These are phyloP conservation scores for Naganishia vaughanmartiniae DNA, from an alignment of 768 basidiomycete species.

Conservation along the genomic window DNA sequence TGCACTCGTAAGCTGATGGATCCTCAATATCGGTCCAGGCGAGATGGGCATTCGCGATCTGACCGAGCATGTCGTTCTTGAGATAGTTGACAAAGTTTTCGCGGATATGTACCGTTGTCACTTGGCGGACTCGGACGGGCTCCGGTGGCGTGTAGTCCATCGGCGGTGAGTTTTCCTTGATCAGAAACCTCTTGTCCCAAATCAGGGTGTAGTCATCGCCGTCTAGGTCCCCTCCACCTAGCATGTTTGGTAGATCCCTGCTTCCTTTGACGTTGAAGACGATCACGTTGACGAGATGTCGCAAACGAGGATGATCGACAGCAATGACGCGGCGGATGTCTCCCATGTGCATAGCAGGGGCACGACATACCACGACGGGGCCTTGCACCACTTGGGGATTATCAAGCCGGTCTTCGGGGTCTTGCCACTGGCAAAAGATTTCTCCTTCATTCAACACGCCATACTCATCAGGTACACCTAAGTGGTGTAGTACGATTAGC, in stretches of 20 bases:
- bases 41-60: conserved; percentile 48
- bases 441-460: conserved; percentile 43
- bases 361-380: conserved; percentile 45
- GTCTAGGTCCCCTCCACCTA: conserved; percentile 50
- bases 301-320: conserved; percentile 43
- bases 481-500: not conserved
- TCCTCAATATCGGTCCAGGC: conserved; percentile 38
- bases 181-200: conserved; percentile 48
- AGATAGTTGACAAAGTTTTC: conserved; percentile 51
- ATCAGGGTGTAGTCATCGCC: conserved; percentile 50
- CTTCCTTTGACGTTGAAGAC: conserved; percentile 46
- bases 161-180: conserved; percentile 33
- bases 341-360: conserved; percentile 41
- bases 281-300: conserved; percentile 50
- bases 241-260: conserved; percentile 46
- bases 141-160: conserved; percentile 47
- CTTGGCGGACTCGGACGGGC: conserved; percentile 37
- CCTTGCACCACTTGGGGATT: conserved; percentile 36
- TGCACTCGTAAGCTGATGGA: conserved; percentile 35
- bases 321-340: conserved; percentile 47
- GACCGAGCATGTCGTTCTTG: conserved; percentile 40
- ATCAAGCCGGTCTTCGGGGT: conserved; percentile 35
- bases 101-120: conserved; percentile 43
- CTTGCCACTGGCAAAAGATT: conserved; percentile 47
- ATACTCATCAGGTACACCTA: conserved; percentile 48